Conservation (phyloP, 2,329 filamentous ascomycete species). For the Microthyrium microscopicum region DNA sequence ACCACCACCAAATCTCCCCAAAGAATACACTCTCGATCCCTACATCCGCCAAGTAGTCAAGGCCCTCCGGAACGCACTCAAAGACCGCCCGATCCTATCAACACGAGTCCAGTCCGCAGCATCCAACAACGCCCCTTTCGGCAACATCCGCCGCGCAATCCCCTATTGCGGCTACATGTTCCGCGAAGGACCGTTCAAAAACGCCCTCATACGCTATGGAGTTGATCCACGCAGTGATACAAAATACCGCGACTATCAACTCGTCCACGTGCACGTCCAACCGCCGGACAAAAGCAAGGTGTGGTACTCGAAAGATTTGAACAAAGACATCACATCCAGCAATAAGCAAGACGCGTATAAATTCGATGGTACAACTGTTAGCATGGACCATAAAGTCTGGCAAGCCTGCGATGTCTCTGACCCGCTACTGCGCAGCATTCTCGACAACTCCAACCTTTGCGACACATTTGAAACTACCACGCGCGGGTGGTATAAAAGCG, state of each 20-base stretch:
- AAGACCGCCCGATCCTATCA: constrained; percentile 70
- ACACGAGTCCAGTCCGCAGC: too few species aligned
- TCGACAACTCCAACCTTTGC: constrained; percentile 41
- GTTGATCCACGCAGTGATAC: constrained; percentile 68
- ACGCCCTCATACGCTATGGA: constrained; percentile 71
- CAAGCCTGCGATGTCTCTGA: constrained; percentile 88
- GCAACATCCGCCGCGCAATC: too few species aligned
- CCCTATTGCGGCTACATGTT: constrained; percentile 87
- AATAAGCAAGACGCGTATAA: constrained; percentile 41
- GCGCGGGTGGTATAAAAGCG: constrained; percentile 7
- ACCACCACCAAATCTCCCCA: constrained; percentile 39
- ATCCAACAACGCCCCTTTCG: too few species aligned
- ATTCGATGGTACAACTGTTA: constrained; percentile 64
- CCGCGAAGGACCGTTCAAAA: constrained; percentile 79
- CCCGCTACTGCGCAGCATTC: constrained; percentile 49
- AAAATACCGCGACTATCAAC: constrained; percentile 70
- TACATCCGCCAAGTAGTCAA: constrained; percentile 48
- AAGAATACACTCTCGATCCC: constrained; percentile 32
- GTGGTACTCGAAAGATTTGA: constrained; percentile 4
- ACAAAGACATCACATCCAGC: constrained; percentile 1
- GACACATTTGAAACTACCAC: constrained; percentile 26
- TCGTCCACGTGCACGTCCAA: constrained; percentile 51
- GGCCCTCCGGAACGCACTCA: constrained; percentile 48
- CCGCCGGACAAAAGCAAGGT: constrained; percentile 3
- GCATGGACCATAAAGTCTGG: constrained; percentile 76